phyloP scores from a whole-genome alignment of 352 stramenopile species.

The Plasmopara muralis region DNA sequence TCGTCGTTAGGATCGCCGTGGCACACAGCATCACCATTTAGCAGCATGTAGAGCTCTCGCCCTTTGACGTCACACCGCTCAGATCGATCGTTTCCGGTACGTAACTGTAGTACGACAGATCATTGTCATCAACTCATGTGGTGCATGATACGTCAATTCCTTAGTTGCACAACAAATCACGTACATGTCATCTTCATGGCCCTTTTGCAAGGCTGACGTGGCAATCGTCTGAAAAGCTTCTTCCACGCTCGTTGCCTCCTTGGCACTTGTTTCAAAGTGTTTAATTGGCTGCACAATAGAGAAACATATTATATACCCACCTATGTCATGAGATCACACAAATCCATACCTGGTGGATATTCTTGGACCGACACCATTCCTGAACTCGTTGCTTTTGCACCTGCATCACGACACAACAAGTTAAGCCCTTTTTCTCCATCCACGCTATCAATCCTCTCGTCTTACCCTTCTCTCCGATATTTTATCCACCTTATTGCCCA shows the following conservation, averaged over 20 bases:
- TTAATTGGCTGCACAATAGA: slow-evolving; percentile 70
- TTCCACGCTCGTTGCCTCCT: slow-evolving; percentile 96
- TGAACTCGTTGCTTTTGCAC: slow-evolving; percentile 86
- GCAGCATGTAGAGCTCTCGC: slow-evolving; percentile 65
- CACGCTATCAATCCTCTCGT: not conserved
- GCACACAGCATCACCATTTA: slow-evolving; percentile 19
- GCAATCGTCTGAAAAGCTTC: slow-evolving; percentile 93
- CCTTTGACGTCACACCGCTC: slow-evolving; percentile 63
- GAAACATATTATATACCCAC: not conserved
- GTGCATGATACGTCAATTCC: not conserved
- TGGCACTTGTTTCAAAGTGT: slow-evolving; percentile 98
- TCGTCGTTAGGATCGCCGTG: too few relatives aligned
- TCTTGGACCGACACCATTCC: slow-evolving; percentile 90
- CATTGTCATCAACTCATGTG: not conserved
- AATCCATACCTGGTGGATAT: slow-evolving; percentile 48
- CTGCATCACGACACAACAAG: slow-evolving; percentile 10
- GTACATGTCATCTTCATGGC: slow-evolving; percentile 83
- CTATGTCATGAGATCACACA: not conserved
- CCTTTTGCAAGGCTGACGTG: slow-evolving; percentile 82
- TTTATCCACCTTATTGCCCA: slow-evolving; percentile 99
- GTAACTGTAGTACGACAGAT: slow-evolving; percentile 34
- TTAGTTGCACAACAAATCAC: slow-evolving; percentile 3
- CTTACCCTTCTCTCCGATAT: slow-evolving; percentile 70
- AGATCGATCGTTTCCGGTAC: slow-evolving; percentile 83
- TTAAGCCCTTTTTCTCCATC: not conserved